Evolutionary conservation across 176 grass and related monocot species (phyloP), one percentile per base, ranked within the genome.

Genomic region (Cenchrus fungigraminus): DNA sequence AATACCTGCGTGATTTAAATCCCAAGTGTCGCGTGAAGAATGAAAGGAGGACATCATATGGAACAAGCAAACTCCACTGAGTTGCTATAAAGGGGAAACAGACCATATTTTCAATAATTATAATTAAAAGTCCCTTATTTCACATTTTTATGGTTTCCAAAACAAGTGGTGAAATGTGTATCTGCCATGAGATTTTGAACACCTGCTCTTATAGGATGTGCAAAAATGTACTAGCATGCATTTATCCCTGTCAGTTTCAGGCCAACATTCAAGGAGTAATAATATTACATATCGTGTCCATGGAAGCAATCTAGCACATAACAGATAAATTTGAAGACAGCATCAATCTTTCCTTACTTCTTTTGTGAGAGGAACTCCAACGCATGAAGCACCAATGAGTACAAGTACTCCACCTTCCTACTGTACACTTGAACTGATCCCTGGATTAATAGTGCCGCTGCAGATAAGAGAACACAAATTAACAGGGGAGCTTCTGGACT

Each of bases 391-490:
- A 96, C 97, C 89, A 99, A 74, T 9, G 97, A 91, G 88, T 99
- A 91, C 83, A 99, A 74, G 51, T 96, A 99, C 86, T 99, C 97
- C 68, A 99, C 97, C 84, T 99, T 99, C 71, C 91, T 77, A 79
- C 93, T 92, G 79, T 99, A 96, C 51, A 99, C 91, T 80, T 99
- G 97, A 65, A 91, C 93, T 14, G 97, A 99, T 65, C 97, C 93
- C 85, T 99, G 97, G 64, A 99, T 73, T 44, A 99, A 83, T 64
- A 99, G 62, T 7, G 97, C 97, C 68, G 97, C 97, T 99, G 82
- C 54, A 94, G 55, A 75, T 44, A 68, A 78, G 43, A 22, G 64
- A 59, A n/a, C 50, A 76, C 37, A 47, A 65, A 86, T 43, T 56
- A 86, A 83, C 15, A 74, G 59, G 14, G 16, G 11, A 59, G 9